A percentile compares a stretch with the other conserved stretches of the same genome.
Evolutionary conservation across 495 filamentous ascomycete species (phyloP).

Genomic region (Hypoxylon perforatum): DNA sequence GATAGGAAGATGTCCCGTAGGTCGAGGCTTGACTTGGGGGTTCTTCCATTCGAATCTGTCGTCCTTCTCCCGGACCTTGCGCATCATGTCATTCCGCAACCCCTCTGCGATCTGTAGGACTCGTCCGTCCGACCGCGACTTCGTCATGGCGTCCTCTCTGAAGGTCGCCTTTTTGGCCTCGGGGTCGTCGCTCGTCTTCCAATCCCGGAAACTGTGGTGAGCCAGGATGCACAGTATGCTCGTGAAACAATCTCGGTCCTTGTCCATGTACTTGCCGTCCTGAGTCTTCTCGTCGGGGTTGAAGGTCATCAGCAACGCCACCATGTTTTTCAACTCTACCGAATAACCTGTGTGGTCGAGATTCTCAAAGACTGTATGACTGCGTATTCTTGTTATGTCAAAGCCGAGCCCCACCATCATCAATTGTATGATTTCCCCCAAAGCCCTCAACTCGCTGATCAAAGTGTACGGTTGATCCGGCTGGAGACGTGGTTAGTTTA

Average conservation of each 20-base stretch:
- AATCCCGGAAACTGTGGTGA: not conserved
- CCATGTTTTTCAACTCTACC: conserved; percentile 31
- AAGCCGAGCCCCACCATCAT: conserved; percentile 41
- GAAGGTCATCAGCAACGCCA: conserved; percentile 37
- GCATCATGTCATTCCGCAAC: too few relatives aligned
- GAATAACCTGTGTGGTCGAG: conserved; percentile 26
- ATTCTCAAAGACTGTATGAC: conserved; percentile 13
- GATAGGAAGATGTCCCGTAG: too few relatives aligned
- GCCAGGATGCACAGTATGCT: conserved; percentile 9
- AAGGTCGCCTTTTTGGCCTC: conserved; percentile 5
- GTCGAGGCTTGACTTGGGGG: too few relatives aligned
- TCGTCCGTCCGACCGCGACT: too few relatives aligned
- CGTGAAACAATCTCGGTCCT: conserved; percentile 19
- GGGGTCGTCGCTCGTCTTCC: conserved; percentile 1
- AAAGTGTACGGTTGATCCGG: conserved; percentile 42
- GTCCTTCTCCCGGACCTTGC: too few relatives aligned
- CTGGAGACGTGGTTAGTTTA: conserved; percentile 29
- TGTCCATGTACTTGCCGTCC: not conserved
- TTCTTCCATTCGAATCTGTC: too few relatives aligned
- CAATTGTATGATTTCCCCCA: conserved; percentile 44
- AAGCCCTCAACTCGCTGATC: conserved; percentile 41
- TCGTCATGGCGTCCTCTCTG: too few relatives aligned
- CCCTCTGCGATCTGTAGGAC: too few relatives aligned
- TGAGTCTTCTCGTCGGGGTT: conserved; percentile 35
- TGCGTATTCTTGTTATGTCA: conserved; percentile 25